Percentiles rank a stretch among this genome's conserved stretches.
Evolutionary conservation across 2,329 filamentous ascomycete genomes (phyloP).

Genomic region (Metarhizium rileyi): DNA sequence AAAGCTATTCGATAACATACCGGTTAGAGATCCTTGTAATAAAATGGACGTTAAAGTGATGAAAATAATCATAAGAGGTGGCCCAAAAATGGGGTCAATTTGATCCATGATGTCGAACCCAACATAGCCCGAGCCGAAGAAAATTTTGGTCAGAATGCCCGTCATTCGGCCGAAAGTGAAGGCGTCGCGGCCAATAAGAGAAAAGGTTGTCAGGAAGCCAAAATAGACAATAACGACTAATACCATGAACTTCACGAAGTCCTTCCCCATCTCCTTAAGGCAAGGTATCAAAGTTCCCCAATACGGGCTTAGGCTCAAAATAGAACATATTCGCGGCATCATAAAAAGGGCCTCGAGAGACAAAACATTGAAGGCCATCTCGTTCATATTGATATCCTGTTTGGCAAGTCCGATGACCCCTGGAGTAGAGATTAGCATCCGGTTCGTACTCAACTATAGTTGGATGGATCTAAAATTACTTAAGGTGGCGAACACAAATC

Average conservation of each 20-base stretch:
- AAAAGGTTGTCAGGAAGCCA: slow-evolving; percentile 82
- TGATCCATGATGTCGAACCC: slow-evolving; percentile 60
- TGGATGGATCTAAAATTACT: slow-evolving; percentile 50
- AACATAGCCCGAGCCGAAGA: slow-evolving; percentile 66
- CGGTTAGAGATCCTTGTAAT: slow-evolving; percentile 68
- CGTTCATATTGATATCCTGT: slow-evolving; percentile 52
- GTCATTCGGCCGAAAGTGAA: slow-evolving; percentile 61
- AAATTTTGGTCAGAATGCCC: slow-evolving; percentile 69
- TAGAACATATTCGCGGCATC: slow-evolving; percentile 78
- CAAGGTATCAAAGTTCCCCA: slow-evolving; percentile 87
- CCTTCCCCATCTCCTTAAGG: slow-evolving; percentile 87
- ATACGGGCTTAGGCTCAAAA: slow-evolving; percentile 79
- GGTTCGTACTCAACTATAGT: neutral
- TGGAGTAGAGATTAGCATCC: slow-evolving; percentile 10
- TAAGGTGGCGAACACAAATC: slow-evolving; percentile 58
- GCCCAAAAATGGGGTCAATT: slow-evolving; percentile 49
- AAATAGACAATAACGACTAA: slow-evolving; percentile 75
- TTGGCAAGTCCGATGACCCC: slow-evolving; percentile 32
- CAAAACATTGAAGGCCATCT: slow-evolving; percentile 80
- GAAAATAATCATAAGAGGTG: slow-evolving; percentile 60
- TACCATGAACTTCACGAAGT: slow-evolving; percentile 78
- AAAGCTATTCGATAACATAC: slow-evolving; percentile 70
- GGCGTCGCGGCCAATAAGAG: slow-evolving; percentile 60
- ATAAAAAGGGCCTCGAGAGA: slow-evolving; percentile 83
- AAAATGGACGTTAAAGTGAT: slow-evolving; percentile 70